Percentiles rank a stretch among this genome's conserved stretches.
These are phyloP conservation scores for Castanospermum australe DNA, from an alignment of 306 rosid species.

Conservation along the genomic window DNA sequence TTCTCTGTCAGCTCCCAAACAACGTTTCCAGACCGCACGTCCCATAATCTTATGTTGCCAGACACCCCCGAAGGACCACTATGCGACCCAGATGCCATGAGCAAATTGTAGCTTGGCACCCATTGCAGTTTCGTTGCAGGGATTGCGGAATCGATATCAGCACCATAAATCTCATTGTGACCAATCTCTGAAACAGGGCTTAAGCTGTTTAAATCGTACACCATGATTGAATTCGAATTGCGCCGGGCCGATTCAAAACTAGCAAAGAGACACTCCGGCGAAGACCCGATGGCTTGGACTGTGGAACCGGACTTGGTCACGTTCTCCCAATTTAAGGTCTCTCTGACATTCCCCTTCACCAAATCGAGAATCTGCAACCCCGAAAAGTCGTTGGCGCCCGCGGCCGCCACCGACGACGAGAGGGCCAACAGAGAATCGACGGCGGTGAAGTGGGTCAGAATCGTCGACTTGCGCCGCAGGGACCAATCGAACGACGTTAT, in stretches of 20 bases:
- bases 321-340: constrained; percentile 78
- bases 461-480: constrained; percentile 68
- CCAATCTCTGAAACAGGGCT: constrained; percentile 51
- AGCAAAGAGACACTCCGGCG: constrained; percentile 56
- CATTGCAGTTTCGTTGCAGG: constrained; percentile 86
- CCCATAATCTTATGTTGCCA: constrained; percentile 84
- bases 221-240: constrained; percentile 81
- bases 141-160: constrained; percentile 75
- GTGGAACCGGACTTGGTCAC: constrained; percentile 82
- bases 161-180: constrained; percentile 83
- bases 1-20: constrained; percentile 78
- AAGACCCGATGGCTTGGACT: constrained; percentile 82
- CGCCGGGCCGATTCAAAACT: constrained; percentile 87
- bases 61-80: constrained; percentile 88
- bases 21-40: constrained; percentile 57
- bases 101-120: constrained; percentile 52
- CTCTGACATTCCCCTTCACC: constrained; percentile 44
- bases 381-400: constrained; percentile 92
- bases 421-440: constrained; percentile 82
- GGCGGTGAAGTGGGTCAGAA: constrained; percentile 78
- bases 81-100: constrained; percentile 94
- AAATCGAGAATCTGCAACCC: constrained; percentile 84
- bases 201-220: constrained; percentile 61
- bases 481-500: constrained; percentile 95
- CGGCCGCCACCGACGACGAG: constrained; percentile 64